Evolutionary conservation across 2,329 filamentous ascomycete genomes (phyloP), one percentile per base, ranked within the genome.

Genomic region (Clathrospora elynae): DNA sequence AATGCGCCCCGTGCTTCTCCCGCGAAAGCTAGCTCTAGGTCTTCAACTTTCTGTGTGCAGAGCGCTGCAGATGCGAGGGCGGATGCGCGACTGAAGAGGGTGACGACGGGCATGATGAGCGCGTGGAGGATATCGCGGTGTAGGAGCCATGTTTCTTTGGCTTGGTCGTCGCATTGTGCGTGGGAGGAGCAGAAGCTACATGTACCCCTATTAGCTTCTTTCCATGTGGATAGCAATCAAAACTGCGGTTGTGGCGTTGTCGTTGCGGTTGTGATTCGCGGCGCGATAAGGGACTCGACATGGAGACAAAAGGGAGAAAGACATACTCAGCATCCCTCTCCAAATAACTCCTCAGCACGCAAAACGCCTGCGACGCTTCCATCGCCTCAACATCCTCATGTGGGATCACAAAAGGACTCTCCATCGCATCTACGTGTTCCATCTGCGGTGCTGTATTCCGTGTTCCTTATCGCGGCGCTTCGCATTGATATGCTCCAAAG

Each of bases 121-220:
- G 79, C 79, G 53, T 83, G 80, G 38, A 82, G 75, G 38, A 83
- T 75, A 47, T 83, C 79, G 57, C 80, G 79, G 51, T 82, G 78
- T 13, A 82, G 71, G 10, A 78, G 65, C 71, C 73, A 78, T 40
- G 67, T 66, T 26, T 71, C 64, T 22, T 65, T 59, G 13, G 68
- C 59, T 12, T 68, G 56, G 2, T 42, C 13, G 19, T 66, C 59
- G 40, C 63, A 66, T 36, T 60, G 51, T 7, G 59, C 46, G 49
- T 78, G 76, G 10, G 64, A 43, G 20, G 62, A 42, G 64, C 75
- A 78, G 48, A 78, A 75, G 44, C 74, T 76, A 10, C 20, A 10
- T 23, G 35, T 42, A 23, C 20, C 20, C n/a, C n/a, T n/a, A n/a
- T n/a, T n/a, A n/a, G n/a, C n/a, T n/a, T n/a, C n/a, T n/a, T n/a